These are phyloP conservation scores for Nakazawaea anatomiae DNA, from an alignment of 805 yeast genomes.

Conservation along the genomic window DNA sequence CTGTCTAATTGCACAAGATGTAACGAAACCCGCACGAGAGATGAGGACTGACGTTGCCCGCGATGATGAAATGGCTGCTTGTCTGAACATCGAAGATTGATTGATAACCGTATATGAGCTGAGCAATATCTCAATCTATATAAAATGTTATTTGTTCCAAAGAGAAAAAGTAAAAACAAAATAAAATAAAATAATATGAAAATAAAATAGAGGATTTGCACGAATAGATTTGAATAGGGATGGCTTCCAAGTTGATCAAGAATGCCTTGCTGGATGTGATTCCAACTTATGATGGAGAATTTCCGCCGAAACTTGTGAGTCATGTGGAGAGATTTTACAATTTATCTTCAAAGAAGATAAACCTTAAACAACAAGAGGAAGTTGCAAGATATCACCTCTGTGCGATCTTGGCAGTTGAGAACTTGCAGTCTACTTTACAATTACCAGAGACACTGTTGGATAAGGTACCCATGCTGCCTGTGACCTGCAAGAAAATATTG, in stretches of 20 bases:
- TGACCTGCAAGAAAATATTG: slow-evolving; percentile 33
- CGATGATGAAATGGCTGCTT: background rate
- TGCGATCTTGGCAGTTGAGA: slow-evolving; percentile 55
- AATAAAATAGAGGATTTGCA: too few relatives aligned
- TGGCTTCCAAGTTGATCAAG: slow-evolving; percentile 24
- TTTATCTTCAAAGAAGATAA: slow-evolving; percentile 45
- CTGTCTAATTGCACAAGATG: background rate
- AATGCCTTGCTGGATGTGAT: slow-evolving; percentile 42
- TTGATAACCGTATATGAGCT: background rate
- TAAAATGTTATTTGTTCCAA: too few relatives aligned
- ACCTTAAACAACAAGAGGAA: slow-evolving; percentile 48
- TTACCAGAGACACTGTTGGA: slow-evolving; percentile 44
- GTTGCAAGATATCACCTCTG: slow-evolving; percentile 64
- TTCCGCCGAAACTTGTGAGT: slow-evolving; percentile 34
- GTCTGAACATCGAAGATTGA: background rate
- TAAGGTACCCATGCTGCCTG: slow-evolving; percentile 41
- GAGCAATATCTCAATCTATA: too few relatives aligned
- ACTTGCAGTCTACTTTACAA: slow-evolving; percentile 33
- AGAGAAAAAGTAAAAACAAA: too few relatives aligned
- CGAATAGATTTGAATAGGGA: background rate
- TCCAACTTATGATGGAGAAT: slow-evolving; percentile 36
- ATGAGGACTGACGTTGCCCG: background rate
- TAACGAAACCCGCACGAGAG: background rate
- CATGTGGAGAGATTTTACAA: slow-evolving; percentile 41
- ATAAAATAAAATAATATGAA: too few relatives aligned